phyloP scores from a whole-genome alignment of 2,329 filamentous ascomycete genomes.

The Penicillium capsulatum region DNA sequence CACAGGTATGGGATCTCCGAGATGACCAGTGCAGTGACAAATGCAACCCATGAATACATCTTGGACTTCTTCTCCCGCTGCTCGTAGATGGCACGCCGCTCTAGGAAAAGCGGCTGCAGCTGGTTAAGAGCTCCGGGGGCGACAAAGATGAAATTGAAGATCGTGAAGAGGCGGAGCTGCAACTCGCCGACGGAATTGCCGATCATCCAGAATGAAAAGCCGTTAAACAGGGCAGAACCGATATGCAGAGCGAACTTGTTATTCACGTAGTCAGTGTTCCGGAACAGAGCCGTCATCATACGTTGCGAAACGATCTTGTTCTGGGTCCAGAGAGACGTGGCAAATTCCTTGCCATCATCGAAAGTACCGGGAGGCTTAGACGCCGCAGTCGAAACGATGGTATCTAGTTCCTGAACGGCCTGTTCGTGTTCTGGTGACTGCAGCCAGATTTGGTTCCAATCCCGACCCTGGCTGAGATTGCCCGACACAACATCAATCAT shows the following conservation, averaged over 20 bases:
- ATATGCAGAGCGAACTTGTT: slow-evolving; percentile 12
- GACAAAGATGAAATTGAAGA: slow-evolving; percentile 15
- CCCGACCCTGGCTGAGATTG: slow-evolving; percentile 9
- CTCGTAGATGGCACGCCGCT: slow-evolving; percentile 9
- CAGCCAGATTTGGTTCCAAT: slow-evolving; percentile 12
- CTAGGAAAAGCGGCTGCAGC: slow-evolving; percentile 10
- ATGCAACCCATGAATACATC: slow-evolving; percentile 13
- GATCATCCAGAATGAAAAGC: slow-evolving; percentile 15
- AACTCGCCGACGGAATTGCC: slow-evolving; percentile 7
- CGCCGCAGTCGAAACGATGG: slow-evolving; percentile 9
- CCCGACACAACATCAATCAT: slow-evolving; percentile 15
- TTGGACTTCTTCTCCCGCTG: slow-evolving; percentile 14
- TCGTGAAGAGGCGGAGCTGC: slow-evolving; percentile 12
- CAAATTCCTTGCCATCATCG: slow-evolving; percentile 12
- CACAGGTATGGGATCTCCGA: slow-evolving; percentile 11
- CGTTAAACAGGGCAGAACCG: slow-evolving; percentile 11
- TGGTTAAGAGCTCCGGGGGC: slow-evolving; percentile 11
- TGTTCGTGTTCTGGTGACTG: slow-evolving; percentile 7
- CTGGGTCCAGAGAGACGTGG: slow-evolving; percentile 9
- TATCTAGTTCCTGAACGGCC: slow-evolving; percentile 7
- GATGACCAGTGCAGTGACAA: slow-evolving; percentile 10
- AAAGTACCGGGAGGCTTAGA: slow-evolving; percentile 7
- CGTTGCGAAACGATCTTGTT: slow-evolving; percentile 8
- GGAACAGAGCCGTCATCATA: slow-evolving; percentile 10
- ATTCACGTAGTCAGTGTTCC: slow-evolving; percentile 12